These are phyloP conservation scores for Paraconiothyrium sp. DNA, from an alignment of 2,329 filamentous ascomycete genomes.

Conservation along the genomic window DNA sequence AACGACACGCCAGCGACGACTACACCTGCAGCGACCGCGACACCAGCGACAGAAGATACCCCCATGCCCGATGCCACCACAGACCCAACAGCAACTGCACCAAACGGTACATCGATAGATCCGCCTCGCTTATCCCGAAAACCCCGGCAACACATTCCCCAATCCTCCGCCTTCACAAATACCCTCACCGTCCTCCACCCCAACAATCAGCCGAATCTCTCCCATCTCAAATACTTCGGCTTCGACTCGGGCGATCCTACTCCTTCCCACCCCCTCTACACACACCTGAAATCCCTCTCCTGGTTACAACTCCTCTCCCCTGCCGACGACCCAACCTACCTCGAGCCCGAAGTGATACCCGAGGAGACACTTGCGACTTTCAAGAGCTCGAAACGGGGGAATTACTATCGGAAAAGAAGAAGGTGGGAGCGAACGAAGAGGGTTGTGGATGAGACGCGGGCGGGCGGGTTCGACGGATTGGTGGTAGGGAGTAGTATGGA, in stretches of 20 bases:
- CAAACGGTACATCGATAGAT: constrained; percentile 28
- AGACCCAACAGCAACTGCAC: constrained; percentile 16
- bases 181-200: constrained; percentile 83
- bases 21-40: constrained; percentile 13
- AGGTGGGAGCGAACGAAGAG: constrained; percentile 78
- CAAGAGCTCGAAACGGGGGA: constrained; percentile 84
- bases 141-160: constrained; percentile 51
- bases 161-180: constrained; percentile 75
- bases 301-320: constrained; percentile 93
- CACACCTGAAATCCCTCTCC: constrained; percentile 82
- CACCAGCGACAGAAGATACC: constrained; percentile 15
- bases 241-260: constrained; percentile 75
- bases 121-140: constrained; percentile 30
- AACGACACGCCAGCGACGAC: constrained; percentile 17
- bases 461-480: constrained; percentile 83
- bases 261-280: constrained; percentile 78
- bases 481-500: constrained; percentile 86
- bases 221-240: constrained; percentile 86
- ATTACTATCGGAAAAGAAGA: constrained; percentile 88
- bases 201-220: constrained; percentile 87
- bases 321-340: constrained; percentile 76
- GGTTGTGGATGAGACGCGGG: constrained; percentile 77
- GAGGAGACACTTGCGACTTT: constrained; percentile 71
- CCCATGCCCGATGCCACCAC: constrained; percentile 29
- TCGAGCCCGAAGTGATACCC: constrained; percentile 68